Conservation (phyloP, 305 asterid genomes). For the Solanum aculeatissimum region DNA sequence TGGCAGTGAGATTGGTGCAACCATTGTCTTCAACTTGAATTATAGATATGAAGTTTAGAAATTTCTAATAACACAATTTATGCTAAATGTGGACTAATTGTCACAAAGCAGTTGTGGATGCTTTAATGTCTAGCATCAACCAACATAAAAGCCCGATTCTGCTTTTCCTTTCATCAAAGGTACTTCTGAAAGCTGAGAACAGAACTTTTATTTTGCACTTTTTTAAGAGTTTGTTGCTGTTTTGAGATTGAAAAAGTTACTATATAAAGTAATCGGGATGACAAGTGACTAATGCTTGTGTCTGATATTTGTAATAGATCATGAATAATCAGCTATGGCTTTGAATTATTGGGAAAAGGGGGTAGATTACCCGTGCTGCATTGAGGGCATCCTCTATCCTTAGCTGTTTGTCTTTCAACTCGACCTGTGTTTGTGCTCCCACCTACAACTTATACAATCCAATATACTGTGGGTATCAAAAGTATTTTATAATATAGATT, state of each 20-base stretch:
- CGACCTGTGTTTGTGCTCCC: slow-evolving; percentile 72
- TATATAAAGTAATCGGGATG: not conserved
- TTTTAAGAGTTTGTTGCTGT: not conserved
- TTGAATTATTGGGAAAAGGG: not conserved
- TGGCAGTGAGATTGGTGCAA: not conserved
- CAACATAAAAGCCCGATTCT: not conserved
- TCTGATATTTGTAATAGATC: not conserved
- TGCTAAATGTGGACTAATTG: not conserved
- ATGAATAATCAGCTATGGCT: not conserved
- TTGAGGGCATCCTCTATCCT: slow-evolving; percentile 79
- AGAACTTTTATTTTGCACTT: not conserved
- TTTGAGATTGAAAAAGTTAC: not conserved
- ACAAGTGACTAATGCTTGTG: not conserved
- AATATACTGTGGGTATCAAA: not conserved
- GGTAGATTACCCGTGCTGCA: slow-evolving; percentile 69
- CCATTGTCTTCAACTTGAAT: not conserved
- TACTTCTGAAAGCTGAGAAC: not conserved
- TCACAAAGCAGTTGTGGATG: not conserved
- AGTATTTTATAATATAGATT: not conserved
- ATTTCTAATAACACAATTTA: not conserved
- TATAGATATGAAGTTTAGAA: not conserved
- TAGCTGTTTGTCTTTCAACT: slow-evolving; percentile 72
- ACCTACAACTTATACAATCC: slow-evolving; percentile 25
- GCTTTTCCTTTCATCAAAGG: not conserved
- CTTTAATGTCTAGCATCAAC: not conserved